Conservation (phyloP, 148 eudicot species). For the Silene conica region DNA sequence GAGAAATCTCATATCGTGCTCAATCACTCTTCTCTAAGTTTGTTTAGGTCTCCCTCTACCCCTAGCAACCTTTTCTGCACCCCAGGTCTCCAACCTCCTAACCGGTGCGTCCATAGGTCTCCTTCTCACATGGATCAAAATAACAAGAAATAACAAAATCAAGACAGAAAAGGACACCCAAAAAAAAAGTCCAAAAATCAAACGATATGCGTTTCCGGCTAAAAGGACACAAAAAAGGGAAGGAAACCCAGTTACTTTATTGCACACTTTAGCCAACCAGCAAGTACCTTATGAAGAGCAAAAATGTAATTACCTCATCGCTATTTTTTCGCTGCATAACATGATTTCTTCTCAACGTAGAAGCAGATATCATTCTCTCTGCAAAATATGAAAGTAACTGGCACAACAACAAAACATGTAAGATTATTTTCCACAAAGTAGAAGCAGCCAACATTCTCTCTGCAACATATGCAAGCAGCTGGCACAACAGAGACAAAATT, state of each 20-base stretch:
- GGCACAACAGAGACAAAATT: constrained; percentile 13
- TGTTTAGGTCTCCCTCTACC: too few relatives aligned
- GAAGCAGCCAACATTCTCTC: constrained; percentile 75
- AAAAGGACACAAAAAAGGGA: not conserved
- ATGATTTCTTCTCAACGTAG: constrained; percentile 61
- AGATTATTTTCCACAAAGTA: not conserved
- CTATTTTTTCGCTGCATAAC: constrained; percentile 59
- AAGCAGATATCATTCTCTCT: constrained; percentile 74
- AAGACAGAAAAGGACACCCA: not conserved
- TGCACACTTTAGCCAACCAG: not conserved
- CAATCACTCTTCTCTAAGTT: too few relatives aligned
- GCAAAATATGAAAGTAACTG: constrained; percentile 77
- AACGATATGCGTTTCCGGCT: not conserved
- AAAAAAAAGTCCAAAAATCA: not conserved
- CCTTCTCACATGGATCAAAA: too few relatives aligned
- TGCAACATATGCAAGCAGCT: constrained; percentile 71
- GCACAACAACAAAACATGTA: constrained; percentile 3
- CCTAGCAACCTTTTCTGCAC: too few relatives aligned
- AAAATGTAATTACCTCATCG: constrained; percentile 44
- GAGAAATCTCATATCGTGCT: too few relatives aligned
- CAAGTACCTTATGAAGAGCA: constrained; percentile 4
- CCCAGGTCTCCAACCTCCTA: too few relatives aligned
- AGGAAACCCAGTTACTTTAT: not conserved
- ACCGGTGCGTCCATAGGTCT: too few relatives aligned
- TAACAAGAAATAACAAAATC: not conserved